Conservation (phyloP, 345 rosid genomes). For the Populus alba region DNA sequence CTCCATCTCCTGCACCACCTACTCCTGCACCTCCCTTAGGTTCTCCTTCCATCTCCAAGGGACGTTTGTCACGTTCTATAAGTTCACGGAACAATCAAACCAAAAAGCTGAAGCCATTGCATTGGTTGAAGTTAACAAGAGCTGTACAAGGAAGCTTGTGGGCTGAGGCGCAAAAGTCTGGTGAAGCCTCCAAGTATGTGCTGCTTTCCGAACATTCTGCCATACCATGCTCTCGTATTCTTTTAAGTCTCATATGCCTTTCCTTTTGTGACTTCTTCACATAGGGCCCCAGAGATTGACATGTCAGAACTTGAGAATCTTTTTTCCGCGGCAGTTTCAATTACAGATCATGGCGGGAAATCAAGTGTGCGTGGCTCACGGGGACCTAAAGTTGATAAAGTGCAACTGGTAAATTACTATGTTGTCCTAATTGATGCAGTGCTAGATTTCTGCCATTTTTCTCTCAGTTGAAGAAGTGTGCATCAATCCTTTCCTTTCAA, state of each 20-base stretch:
- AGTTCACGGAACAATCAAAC: conserved; percentile 48
- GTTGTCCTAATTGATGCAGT: background rate
- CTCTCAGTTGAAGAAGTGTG: background rate
- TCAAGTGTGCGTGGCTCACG: conserved; percentile 36
- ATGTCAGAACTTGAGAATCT: conserved; percentile 90
- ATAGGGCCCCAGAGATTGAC: conserved; percentile 94
- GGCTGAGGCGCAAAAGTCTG: conserved; percentile 91
- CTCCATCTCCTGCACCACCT: conserved; percentile 52
- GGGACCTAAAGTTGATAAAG: conserved; percentile 76
- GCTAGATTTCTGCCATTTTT: background rate
- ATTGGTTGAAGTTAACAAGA: conserved; percentile 93
- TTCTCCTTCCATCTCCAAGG: conserved; percentile 53
- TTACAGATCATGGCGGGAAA: conserved; percentile 47
- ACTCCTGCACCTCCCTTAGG: conserved; percentile 42
- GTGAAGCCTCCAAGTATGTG: conserved; percentile 78
- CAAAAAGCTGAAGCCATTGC: conserved; percentile 90
- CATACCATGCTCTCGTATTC: conserved; percentile 15
- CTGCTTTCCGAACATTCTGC: conserved; percentile 14
- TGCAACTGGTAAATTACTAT: conserved; percentile 67
- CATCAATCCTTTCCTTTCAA: background rate
- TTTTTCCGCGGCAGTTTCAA: conserved; percentile 69
- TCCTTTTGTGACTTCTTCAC: conserved; percentile 14
- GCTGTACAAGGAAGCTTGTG: conserved; percentile 94
- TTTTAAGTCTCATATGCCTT: background rate
- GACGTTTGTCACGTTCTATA: conserved; percentile 63